phyloP scores from a whole-genome alignment of 176 grass and related monocot genomes.

The Leersia perrieri region DNA sequence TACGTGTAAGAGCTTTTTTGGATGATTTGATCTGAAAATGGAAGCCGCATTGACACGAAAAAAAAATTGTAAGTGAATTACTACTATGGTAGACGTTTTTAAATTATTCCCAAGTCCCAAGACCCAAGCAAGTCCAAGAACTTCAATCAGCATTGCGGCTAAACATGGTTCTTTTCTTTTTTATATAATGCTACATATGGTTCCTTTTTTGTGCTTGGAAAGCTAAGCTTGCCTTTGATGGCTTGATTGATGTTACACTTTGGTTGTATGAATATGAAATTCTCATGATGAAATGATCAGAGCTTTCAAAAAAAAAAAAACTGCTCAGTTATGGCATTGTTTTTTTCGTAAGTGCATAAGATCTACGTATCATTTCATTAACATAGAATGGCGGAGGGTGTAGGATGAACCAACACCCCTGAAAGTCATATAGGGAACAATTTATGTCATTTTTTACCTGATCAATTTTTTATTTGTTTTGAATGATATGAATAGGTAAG shows the following conservation, averaged over 20 bases:
- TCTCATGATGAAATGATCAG: too few relatives aligned
- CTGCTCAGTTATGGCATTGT: not conserved
- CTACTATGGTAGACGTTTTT: not conserved
- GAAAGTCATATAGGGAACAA: too few relatives aligned
- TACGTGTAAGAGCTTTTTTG: not conserved
- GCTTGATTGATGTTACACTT: slow-evolving; percentile 8
- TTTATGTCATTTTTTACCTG: too few relatives aligned
- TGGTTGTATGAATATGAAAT: not conserved
- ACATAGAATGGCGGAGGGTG: too few relatives aligned
- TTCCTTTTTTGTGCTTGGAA: not conserved
- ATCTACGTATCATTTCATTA: too few relatives aligned
- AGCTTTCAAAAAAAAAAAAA: too few relatives aligned
- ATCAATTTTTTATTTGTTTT: not conserved
- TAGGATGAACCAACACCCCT: too few relatives aligned
- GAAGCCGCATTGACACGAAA: not conserved
- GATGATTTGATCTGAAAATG: not conserved
- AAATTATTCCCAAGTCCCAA: not conserved
- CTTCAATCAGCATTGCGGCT: slow-evolving; percentile 21
- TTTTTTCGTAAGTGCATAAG: too few relatives aligned
- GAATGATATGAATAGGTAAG: not conserved
- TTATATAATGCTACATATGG: not conserved
- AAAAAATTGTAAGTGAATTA: not conserved
- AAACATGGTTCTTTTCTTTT: not conserved
- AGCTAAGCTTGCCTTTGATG: not conserved
- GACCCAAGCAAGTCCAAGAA: slow-evolving; percentile 40